Evolutionary conservation across 257 asterid species (phyloP), one percentile per base, ranked within the genome.

Genomic region (Plectranthus barbatus): DNA sequence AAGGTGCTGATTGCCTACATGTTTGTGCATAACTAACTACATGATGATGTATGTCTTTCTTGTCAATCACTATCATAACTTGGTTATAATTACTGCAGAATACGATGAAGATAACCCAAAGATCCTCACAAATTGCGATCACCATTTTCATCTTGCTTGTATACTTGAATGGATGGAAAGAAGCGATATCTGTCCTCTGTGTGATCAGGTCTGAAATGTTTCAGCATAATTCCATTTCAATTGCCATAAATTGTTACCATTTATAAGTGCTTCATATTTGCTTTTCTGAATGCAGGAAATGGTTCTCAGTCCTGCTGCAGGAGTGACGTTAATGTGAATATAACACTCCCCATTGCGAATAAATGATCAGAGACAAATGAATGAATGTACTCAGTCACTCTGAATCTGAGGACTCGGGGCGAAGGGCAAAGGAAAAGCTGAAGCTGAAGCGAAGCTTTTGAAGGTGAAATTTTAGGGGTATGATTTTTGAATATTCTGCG

Each of bases 101-200:
- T 86, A 84, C 68, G 90, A 82, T 76, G 69, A n/a, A 26, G 93
- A 86, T 71, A 86, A 88, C 71, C 96, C 93, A 12, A 88, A 82
- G 76, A 78, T 85, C 63, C 62, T 79, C 67, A 83, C 91, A 24
- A 81, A 86, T 67, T 86, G 96, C 3, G 90, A 82, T 73, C 96
- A 88, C 78, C 88, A 88, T 64, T 88, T 88, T 66, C 96, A 88
- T 64, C 81, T 88, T 13, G 76, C 91, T 4, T 88, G 96, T 79
- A 82, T 88, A 66, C 84, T 88, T 14, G 96, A 88, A 75, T 88
- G 96, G 96, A 81, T 82, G 95, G 96, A 88, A 84, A 86, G 93
- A 77, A 88, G 95, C 74, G 88, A 88, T 52, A 88, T 82, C 2
- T 88, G 96, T 74, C 85, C 96, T 14, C 81, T 88, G 56, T 88